Conservation (phyloP, 108 stramenopile species). For the Skeletonema costatum region DNA sequence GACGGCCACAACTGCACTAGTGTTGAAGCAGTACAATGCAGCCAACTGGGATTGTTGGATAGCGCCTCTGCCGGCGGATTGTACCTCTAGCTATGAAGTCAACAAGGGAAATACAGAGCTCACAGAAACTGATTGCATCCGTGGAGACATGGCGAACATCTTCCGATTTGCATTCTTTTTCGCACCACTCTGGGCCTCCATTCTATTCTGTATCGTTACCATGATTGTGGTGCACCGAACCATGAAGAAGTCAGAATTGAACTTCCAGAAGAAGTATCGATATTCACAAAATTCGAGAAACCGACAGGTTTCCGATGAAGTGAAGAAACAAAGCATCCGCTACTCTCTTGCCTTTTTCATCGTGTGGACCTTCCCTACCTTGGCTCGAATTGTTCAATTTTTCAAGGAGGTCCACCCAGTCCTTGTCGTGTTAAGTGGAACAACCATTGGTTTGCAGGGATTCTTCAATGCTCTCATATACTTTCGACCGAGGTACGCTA, state of each 20-base stretch:
- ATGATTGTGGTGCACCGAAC: conserved; percentile 8
- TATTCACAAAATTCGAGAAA: background rate
- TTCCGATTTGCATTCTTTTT: conserved; percentile 27
- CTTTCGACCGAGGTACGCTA: conserved; percentile 21
- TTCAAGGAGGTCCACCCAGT: conserved; percentile 14
- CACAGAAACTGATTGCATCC: conserved; percentile 18
- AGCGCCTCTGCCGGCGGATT: conserved; percentile 13
- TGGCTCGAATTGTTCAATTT: conserved; percentile 16
- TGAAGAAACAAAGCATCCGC: conserved; percentile 14
- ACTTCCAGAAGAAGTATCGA: background rate
- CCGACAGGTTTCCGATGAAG: background rate
- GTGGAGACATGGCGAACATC: conserved; percentile 31
- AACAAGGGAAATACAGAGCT: conserved; percentile 15
- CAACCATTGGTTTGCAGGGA: conserved; percentile 15
- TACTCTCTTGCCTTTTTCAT: conserved; percentile 18
- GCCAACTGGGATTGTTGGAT: conserved; percentile 41
- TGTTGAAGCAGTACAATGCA: conserved; percentile 25
- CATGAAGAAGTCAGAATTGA: background rate
- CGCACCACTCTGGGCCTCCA: conserved; percentile 17
- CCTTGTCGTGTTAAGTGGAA: conserved; percentile 5
- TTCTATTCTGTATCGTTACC: conserved; percentile 10
- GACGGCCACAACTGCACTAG: conserved; percentile 20
- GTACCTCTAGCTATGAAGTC: conserved; percentile 21
- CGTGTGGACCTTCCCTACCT: conserved; percentile 23
- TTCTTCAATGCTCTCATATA: conserved; percentile 36